Evolutionary conservation across 2,329 filamentous ascomycete genomes (phyloP).

Genomic region (Curvularia eragrostidis): DNA sequence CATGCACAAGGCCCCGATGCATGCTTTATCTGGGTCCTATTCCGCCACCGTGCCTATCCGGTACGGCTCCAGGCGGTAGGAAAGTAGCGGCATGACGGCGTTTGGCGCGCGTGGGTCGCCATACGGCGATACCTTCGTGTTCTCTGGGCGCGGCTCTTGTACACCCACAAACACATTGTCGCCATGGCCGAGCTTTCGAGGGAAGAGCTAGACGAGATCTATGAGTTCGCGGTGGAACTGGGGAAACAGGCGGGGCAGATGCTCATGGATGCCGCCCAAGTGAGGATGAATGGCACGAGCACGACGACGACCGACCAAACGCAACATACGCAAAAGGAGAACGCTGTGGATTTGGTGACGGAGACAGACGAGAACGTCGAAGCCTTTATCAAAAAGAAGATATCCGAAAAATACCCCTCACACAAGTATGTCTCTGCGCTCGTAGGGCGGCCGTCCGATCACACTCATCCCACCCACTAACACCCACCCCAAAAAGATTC

Average conservation of each 20-base stretch:
- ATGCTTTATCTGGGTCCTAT: not conserved
- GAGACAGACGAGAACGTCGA: slow-evolving; percentile 79
- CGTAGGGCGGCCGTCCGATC: not conserved
- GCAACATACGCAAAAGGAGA: slow-evolving; percentile 71
- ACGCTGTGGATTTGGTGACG: slow-evolving; percentile 77
- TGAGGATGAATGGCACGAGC: slow-evolving; percentile 56
- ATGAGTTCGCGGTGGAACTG: slow-evolving; percentile 72
- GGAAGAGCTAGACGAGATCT: slow-evolving; percentile 68
- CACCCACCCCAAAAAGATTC: slow-evolving; percentile 61
- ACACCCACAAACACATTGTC: not conserved
- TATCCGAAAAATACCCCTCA: slow-evolving; percentile 66
- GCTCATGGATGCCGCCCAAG: slow-evolving; percentile 68
- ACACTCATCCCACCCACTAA: not conserved
- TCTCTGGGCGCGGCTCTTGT: not conserved
- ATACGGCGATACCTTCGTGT: not conserved
- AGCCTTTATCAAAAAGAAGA: slow-evolving; percentile 68
- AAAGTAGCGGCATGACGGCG: not conserved
- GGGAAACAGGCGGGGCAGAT: slow-evolving; percentile 73
- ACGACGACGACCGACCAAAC: slow-evolving; percentile 34
- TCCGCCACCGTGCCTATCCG: slow-evolving; percentile 11
- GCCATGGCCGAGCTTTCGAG: slow-evolving; percentile 37
- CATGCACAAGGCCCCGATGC: not conserved
- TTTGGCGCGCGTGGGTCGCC: not conserved
- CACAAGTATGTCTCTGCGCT: slow-evolving; percentile 62
- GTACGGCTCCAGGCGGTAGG: slow-evolving; percentile 10